Conservation (phyloP, 2,329 filamentous ascomycete species). For the Verticillium longisporum region DNA sequence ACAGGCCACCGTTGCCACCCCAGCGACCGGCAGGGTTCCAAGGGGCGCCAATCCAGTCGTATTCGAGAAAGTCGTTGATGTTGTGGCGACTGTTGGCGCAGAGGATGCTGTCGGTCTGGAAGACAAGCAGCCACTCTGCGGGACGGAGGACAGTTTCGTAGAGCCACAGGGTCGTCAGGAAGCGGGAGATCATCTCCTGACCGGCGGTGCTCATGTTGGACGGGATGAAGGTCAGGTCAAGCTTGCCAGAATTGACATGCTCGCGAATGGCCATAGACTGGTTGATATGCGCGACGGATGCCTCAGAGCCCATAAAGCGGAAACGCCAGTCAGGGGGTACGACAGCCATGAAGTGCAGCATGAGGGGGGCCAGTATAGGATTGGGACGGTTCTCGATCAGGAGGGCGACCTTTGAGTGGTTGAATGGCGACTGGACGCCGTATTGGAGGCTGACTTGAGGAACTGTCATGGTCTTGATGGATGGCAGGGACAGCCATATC, state of each 20-base stretch:
- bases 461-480: conserved; percentile 14
- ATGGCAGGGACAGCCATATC: conserved; percentile 14
- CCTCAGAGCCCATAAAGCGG: conserved; percentile 44
- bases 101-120: conserved; percentile 48
- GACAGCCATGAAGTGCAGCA: conserved; percentile 50
- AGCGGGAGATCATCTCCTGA: conserved; percentile 45
- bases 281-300: conserved; percentile 38
- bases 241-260: conserved; percentile 34
- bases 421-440: conserved; percentile 26
- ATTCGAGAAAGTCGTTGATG: conserved; percentile 43
- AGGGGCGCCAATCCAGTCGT: conserved; percentile 48
- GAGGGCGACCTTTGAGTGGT: conserved; percentile 46
- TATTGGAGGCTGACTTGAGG: conserved; percentile 26
- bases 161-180: conserved; percentile 44
- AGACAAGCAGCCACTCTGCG: conserved; percentile 48
- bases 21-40: conserved; percentile 34
- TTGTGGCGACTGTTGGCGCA: conserved; percentile 43
- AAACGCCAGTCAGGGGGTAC: conserved; percentile 49
- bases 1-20: conserved; percentile 46
- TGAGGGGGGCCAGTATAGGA: conserved; percentile 42
- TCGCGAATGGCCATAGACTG: conserved; percentile 36
- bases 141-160: conserved; percentile 41
- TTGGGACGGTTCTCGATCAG: conserved; percentile 46
- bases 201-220: conserved; percentile 41
- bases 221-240: conserved; percentile 46